phyloP scores from a whole-genome alignment of 2,329 filamentous ascomycete genomes.

The Byssothecium circinans region DNA sequence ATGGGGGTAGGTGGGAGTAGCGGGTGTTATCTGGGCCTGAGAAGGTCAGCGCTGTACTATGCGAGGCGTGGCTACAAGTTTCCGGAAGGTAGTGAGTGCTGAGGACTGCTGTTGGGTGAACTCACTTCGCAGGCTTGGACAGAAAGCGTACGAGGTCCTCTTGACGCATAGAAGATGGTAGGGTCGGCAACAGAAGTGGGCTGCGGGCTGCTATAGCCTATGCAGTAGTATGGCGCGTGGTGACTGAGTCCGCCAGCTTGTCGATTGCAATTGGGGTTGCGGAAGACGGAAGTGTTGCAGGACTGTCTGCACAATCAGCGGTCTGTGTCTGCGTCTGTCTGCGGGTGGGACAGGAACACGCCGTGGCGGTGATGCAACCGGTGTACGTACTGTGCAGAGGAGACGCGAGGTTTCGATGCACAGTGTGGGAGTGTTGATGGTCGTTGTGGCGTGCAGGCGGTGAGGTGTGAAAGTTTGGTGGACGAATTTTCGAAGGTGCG shows the following conservation, averaged over 20 bases:
- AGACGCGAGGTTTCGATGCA: no score
- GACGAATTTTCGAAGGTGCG: conserved; percentile 2
- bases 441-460: not conserved
- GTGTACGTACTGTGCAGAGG: no score
- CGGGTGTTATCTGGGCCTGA: conserved; percentile 69
- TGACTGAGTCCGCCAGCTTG: conserved; percentile 39
- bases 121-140: conserved; percentile 91
- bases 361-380: no score
- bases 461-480: no score
- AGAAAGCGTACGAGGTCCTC: conserved; percentile 90
- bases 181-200: conserved; percentile 21
- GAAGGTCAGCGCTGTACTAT: conserved; percentile 15
- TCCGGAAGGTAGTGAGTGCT: not conserved
- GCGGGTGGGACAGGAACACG: not conserved
- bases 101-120: conserved; percentile 25
- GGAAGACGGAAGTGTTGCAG: not conserved
- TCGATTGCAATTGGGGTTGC: conserved; percentile 17
- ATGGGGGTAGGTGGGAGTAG: conserved; percentile 43
- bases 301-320: not conserved
- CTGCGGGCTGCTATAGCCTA: conserved; percentile 44
- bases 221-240: conserved; percentile 25
- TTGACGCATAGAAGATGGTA: conserved; percentile 73
- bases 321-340: not conserved
- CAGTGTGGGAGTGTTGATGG: not conserved
- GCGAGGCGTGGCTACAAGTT: conserved; percentile 3